Evolutionary conservation across 176 grass and related monocot genomes (phyloP).

Genomic region (Carex parvula): DNA sequence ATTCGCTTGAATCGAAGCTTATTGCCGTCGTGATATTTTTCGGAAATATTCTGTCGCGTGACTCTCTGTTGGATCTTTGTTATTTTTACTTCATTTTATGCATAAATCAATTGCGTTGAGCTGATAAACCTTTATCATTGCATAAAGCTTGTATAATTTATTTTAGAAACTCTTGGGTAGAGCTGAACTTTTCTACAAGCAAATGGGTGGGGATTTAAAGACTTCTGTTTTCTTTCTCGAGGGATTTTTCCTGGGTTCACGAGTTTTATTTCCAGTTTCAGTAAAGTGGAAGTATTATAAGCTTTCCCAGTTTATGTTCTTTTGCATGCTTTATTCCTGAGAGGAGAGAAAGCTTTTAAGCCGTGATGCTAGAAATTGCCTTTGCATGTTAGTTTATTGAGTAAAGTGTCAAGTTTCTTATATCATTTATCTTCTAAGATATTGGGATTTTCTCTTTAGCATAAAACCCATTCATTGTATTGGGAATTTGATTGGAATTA

Average conservation of each 20-base stretch:
- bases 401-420: background rate
- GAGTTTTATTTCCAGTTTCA: background rate
- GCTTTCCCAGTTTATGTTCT: background rate
- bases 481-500: background rate
- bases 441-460: background rate
- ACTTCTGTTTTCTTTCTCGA: background rate
- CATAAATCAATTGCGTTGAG: background rate
- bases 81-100: background rate
- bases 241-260: background rate
- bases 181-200: background rate
- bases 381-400: conserved; percentile 7
- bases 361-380: background rate
- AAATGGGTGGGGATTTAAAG: background rate
- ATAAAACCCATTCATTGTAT: background rate
- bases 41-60: background rate
- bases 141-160: background rate
- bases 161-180: background rate
- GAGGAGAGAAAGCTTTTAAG: background rate
- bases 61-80: conserved; percentile 2
- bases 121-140: background rate
- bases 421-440: background rate
- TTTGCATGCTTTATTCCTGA: background rate
- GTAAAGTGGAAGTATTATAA: background rate
- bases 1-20: conserved; percentile 9
- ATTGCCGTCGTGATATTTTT: background rate